Base-by-base conservation (phyloP, 192 early-diverging fungal species). In the Funneliformis mosseae region DNA sequence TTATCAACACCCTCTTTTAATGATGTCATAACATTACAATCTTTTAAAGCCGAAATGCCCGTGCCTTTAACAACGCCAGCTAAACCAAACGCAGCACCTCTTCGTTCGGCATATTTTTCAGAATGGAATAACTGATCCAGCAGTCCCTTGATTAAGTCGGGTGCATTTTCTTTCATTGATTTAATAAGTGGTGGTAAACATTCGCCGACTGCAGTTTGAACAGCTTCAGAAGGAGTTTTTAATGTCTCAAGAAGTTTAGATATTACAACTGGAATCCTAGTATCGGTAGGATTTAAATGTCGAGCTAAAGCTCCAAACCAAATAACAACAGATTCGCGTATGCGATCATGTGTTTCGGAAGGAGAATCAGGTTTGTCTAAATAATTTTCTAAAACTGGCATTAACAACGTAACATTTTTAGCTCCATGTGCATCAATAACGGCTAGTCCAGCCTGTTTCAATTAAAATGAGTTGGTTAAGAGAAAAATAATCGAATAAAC, bases 81-180 rank as follows among this genome's bases (percentile, higher is more conserved):
- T 59, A 99, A 81, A 64, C 98, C 98, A 80, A 96, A 99, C 4
- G 98, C 98, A 18, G 95, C 95, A 33, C 98, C 98, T 33, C 96
- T 92, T 21, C 97, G 90, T 64, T 91, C 86, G 21, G 94, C 95
- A 83, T 98, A 99, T 78, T 93, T 95, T 72, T 87, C 87, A 42
- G 90, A 88, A 38, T 87, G 84, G 82, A 95, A 94, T 4, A 96
- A 84, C 69, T 85, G 89, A 11, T 93, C 87, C 82, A 96, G 82
- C 16, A 98, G 83, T 42, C 81, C 71, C 61, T 92, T 85, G 45
- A 95, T 83, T 33, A 97, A 85, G 0, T 74, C 78, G 4, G 88
- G 88, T 3, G 91, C 90, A 39, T 88, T 88, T 8, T 87, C 84
- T 76, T 88, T 87, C 76, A 93, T 87, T 67, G 88, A 88, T 85